phyloP scores from a whole-genome alignment of 2,329 filamentous ascomycete species.

The Calonectria montana region DNA sequence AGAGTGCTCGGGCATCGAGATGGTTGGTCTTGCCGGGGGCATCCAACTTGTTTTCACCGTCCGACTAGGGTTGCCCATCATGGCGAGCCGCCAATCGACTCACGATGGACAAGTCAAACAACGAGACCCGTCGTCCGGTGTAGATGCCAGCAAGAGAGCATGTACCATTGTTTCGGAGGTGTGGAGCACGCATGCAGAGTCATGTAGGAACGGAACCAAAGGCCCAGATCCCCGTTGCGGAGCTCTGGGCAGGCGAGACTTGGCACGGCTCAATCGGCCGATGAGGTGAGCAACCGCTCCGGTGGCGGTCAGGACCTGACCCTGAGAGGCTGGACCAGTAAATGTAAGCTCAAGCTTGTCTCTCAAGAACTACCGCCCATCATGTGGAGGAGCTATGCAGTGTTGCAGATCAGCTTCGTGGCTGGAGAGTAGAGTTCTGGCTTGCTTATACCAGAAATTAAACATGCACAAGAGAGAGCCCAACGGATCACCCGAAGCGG shows the following conservation, averaged over 20 bases:
- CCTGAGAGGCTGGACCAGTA: constrained; percentile 16
- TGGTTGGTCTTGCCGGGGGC: constrained; percentile 29
- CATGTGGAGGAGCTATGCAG: not conserved
- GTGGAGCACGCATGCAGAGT: constrained; percentile 29
- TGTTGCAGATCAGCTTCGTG: not conserved
- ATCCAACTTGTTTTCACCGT: constrained; percentile 35
- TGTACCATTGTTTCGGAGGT: constrained; percentile 33
- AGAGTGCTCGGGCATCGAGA: constrained; percentile 14
- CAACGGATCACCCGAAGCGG: constrained; percentile 21
- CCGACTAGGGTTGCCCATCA: constrained; percentile 34
- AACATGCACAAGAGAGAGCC: not conserved
- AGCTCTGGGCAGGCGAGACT: constrained; percentile 32
- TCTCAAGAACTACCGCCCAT: not conserved
- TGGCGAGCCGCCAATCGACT: constrained; percentile 36
- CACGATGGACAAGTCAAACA: constrained; percentile 30
- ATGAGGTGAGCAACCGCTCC: constrained; percentile 24
- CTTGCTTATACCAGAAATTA: not conserved
- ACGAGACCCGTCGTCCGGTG: constrained; percentile 12
- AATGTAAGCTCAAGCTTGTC: constrained; percentile 10
- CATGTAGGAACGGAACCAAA: constrained; percentile 30
- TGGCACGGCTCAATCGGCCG: constrained; percentile 41
- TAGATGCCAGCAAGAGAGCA: not conserved
- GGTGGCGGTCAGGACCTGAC: constrained; percentile 29
- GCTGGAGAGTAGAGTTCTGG: not conserved
- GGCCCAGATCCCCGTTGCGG: constrained; percentile 33